Evolutionary conservation across 148 eudicot species (phyloP), one percentile per base, ranked within the genome.

Genomic region (Polygonum maritimum): DNA sequence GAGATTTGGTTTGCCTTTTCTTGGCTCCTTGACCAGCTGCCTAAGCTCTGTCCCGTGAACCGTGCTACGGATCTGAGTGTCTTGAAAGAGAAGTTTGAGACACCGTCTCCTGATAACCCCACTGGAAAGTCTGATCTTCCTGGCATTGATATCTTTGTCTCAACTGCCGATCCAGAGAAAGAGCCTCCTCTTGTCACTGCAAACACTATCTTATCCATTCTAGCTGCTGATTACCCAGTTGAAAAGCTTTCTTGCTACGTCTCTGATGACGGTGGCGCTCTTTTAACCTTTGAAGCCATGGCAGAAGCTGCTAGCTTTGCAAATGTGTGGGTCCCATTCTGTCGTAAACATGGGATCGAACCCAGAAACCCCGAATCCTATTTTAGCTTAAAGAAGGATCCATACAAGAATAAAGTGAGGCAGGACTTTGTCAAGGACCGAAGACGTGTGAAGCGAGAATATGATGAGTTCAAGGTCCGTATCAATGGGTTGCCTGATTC

Each of bases 241-340:
- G 98, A 93, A 79, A 93, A 93, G 84, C 94, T 93, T 41, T 79
- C 98, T 67, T 93, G 98, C 82, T 91, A 91, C 84, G 94, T 93
- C 73, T 93, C 98, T 71, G 98, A 93, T 73, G 98, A 93, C 73
- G 98, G 98, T 76, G 98, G 97, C 55, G 92, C 98, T 21, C 97
- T 93, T 82, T 85, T 93, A 75, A 93, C 94, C 36, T 93, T 93
- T 83, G 98, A 93, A 80, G 98, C 98, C 80, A 93, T 93, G 96
- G 98, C 98, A 41, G 98, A 93, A 82, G 98, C 98, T 47, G 97
- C 98, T 62, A 91, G 98, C 78, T 93, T 93, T 69, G 94, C 98
- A 16, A 84, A 89, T 80, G 71, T 74, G 13, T 93, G 98, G 98
- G 94, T 93, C 21, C 98, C 97, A 26, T 91, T 93, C 77, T 93